phyloP scores from a whole-genome alignment of 139 green algal species.

The Chlamydomonas sp. region DNA sequence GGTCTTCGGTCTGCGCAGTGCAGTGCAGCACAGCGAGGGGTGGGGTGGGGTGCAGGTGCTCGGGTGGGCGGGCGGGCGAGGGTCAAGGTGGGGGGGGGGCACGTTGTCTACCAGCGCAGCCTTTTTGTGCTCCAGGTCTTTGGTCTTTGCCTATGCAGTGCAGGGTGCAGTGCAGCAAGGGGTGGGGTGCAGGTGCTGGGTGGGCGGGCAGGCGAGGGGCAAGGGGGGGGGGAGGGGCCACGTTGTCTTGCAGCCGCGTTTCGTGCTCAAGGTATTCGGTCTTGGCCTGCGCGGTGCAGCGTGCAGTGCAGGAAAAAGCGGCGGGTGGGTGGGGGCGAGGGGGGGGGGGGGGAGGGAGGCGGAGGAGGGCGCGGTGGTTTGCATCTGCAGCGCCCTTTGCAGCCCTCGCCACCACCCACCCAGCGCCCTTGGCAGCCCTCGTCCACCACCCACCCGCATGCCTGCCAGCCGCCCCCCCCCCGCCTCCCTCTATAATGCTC shows the following conservation, averaged over 20 bases:
- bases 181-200: not conserved
- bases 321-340: not conserved
- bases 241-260: constrained; percentile 28
- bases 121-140: constrained; percentile 30
- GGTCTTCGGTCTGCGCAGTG: constrained; percentile 11
- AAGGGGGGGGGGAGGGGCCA: not conserved
- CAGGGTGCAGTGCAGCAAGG: not conserved
- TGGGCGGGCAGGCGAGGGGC: not conserved
- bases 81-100: not conserved
- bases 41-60: not conserved
- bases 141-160: constrained; percentile 19
- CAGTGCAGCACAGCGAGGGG: not conserved
- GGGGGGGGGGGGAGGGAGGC: not conserved
- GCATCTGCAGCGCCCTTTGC: constrained; percentile 10
- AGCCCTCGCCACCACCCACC: not conserved
- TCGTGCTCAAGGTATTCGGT: constrained; percentile 30
- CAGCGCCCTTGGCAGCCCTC: not conserved
- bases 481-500: too few species aligned
- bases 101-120: constrained; percentile 25
- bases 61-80: not conserved
- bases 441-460: not conserved
- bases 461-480: too few species aligned
- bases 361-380: constrained; percentile 10
- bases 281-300: not conserved
- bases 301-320: not conserved